Evolutionary conservation across 805 yeast species (phyloP).

Genomic region (Yamadazyma endophytica): DNA sequence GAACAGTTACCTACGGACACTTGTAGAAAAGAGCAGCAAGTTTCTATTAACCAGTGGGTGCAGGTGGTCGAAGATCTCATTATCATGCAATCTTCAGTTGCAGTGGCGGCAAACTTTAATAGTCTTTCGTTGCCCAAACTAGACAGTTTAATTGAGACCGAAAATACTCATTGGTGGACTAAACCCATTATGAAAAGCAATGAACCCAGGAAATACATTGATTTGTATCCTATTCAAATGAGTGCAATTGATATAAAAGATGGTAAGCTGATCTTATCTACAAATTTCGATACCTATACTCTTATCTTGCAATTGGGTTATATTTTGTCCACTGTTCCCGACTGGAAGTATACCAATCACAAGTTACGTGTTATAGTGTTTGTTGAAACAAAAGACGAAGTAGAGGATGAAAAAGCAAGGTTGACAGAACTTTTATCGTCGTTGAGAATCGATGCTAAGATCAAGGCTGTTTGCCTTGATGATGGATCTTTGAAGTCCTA

Average conservation of each 20-base stretch:
- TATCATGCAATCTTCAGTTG: conserved; percentile 85
- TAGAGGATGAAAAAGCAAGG: conserved; percentile 63
- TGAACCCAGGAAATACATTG: conserved; percentile 54
- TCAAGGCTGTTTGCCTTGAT: conserved; percentile 68
- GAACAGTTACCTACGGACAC: conserved; percentile 68
- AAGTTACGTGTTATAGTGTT: conserved; percentile 78
- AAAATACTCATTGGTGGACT: not conserved
- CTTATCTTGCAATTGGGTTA: conserved; percentile 92
- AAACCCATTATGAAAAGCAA: conserved; percentile 12
- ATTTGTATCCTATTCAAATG: conserved; percentile 96
- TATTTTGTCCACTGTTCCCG: conserved; percentile 86
- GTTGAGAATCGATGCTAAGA: conserved; percentile 79
- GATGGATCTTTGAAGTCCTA: conserved; percentile 57
- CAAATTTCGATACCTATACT: conserved; percentile 94
- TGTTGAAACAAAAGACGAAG: conserved; percentile 73
- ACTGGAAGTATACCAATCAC: conserved; percentile 76
- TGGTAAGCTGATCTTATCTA: conserved; percentile 70
- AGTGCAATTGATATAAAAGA: conserved; percentile 70
- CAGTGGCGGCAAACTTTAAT: conserved; percentile 87
- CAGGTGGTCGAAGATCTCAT: conserved; percentile 86
- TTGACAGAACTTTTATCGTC: conserved; percentile 61
- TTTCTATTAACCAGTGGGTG: conserved; percentile 82
- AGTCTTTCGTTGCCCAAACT: conserved; percentile 57
- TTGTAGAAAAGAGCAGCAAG: conserved; percentile 65
- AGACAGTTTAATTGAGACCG: too few species aligned